phyloP scores from a whole-genome alignment of 2,329 filamentous ascomycete species.

The Pseudofabraea citricarpa region DNA sequence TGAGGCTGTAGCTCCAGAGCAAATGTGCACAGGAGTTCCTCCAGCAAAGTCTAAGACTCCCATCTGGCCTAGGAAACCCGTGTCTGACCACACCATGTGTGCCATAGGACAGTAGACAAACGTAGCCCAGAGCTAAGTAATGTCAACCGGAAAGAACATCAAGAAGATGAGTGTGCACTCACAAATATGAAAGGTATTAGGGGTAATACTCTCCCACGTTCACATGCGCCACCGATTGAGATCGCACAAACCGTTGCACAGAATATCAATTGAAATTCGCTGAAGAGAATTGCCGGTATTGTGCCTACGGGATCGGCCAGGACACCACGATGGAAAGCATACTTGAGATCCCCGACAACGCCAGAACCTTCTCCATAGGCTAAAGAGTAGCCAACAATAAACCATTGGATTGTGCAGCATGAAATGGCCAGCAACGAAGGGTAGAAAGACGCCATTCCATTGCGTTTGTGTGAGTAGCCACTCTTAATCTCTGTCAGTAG shows the following conservation, averaged over 20 bases:
- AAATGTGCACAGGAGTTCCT: constrained; percentile 71
- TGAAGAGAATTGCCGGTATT: constrained; percentile 61
- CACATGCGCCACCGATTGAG: constrained; percentile 51
- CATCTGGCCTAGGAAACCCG: constrained; percentile 66
- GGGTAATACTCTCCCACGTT: constrained; percentile 58
- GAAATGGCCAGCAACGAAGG: constrained; percentile 53
- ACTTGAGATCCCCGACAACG: constrained; percentile 57
- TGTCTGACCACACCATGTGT: constrained; percentile 74
- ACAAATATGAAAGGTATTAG: constrained; percentile 64
- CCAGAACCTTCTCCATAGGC: constrained; percentile 53
- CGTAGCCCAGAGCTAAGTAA: constrained; percentile 52
- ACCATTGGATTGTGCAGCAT: constrained; percentile 47
- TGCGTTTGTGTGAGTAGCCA: constrained; percentile 57
- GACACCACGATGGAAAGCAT: constrained; percentile 56
- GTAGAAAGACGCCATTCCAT: constrained; percentile 57
- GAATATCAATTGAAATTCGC: constrained; percentile 61
- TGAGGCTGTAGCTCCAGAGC: constrained; percentile 65
- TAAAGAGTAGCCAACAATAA: constrained; percentile 61
- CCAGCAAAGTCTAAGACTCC: constrained; percentile 71
- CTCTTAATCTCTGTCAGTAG: constrained; percentile 17
- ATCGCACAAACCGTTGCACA: constrained; percentile 47
- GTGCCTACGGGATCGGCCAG: constrained; percentile 53
- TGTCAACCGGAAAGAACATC: neutral
- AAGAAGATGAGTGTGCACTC: constrained; percentile 17
- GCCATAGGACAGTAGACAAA: constrained; percentile 70